phyloP scores from a whole-genome alignment of 225 moss, liverwort and hornwort genomes.

The Straminergon stramineum region DNA sequence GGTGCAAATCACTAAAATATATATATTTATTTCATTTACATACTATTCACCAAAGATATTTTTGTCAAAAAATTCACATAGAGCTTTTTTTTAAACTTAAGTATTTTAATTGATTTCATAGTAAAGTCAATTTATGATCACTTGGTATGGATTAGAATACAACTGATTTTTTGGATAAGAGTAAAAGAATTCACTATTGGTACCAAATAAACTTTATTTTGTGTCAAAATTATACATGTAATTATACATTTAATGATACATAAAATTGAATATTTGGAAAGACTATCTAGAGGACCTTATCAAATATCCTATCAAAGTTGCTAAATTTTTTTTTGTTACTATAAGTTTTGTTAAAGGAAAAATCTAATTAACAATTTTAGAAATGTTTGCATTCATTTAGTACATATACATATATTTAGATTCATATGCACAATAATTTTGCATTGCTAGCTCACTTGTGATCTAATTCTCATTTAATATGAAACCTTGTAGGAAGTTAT shows the following conservation, averaged over 20 bases:
- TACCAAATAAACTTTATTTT: rapidly evolving
- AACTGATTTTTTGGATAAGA: too few relatives aligned
- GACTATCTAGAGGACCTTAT: not conserved
- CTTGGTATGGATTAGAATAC: too few relatives aligned
- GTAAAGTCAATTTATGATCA: too few relatives aligned
- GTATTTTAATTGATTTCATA: not conserved
- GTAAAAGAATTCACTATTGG: too few relatives aligned
- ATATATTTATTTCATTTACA: not conserved
- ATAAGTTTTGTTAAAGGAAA: not conserved
- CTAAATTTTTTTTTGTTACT: not conserved
- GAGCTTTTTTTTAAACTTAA: not conserved
- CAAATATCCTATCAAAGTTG: not conserved
- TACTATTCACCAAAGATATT: not conserved
- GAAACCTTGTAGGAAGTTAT: constrained; percentile 3
- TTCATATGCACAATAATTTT: not conserved
- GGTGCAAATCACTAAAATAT: not conserved
- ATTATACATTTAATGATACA: too few relatives aligned
- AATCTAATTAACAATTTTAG: not conserved
- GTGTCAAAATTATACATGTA: too few relatives aligned
- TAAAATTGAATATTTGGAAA: not conserved
- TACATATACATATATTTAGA: not conserved
- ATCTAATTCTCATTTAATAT: not conserved
- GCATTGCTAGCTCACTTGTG: not conserved
- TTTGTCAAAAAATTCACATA: too few relatives aligned
- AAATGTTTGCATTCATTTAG: not conserved